These are phyloP conservation scores for Xylaria cubensis DNA, from an alignment of 495 filamentous ascomycete genomes.

Conservation along the genomic window DNA sequence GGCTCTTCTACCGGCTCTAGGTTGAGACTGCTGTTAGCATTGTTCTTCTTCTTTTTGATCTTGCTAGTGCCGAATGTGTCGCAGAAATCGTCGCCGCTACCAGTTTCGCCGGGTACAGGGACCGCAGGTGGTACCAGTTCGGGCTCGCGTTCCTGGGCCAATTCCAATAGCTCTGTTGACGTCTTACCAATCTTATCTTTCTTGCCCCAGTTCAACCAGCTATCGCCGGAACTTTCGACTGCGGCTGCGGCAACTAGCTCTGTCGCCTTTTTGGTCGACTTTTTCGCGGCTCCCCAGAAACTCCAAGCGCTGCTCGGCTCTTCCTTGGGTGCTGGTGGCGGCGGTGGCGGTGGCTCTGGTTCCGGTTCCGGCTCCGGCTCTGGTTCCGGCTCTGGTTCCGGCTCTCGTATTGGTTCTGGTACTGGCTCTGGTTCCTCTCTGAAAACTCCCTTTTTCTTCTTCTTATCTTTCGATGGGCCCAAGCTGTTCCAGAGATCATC, in stretches of 20 bases:
- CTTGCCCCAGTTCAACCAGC: constrained; percentile 43
- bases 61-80: constrained; percentile 42
- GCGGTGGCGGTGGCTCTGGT: too few species aligned
- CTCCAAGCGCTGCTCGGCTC: constrained; percentile 41
- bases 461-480: constrained; percentile 45
- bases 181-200: constrained; percentile 45
- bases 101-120: constrained; percentile 32
- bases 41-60: constrained; percentile 41
- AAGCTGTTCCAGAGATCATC: constrained; percentile 40
- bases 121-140: constrained; percentile 33
- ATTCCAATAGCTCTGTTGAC: constrained; percentile 42
- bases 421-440: background rate
- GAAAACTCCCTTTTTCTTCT: constrained; percentile 26
- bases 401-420: background rate
- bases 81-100: constrained; percentile 44
- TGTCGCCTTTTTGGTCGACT: constrained; percentile 38
- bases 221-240: constrained; percentile 31
- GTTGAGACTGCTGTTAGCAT: constrained; percentile 43
- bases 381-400: constrained; percentile 10
- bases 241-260: constrained; percentile 22
- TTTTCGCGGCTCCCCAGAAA: constrained; percentile 47
- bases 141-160: constrained; percentile 37
- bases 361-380: background rate
- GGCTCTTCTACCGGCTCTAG: constrained; percentile 56
- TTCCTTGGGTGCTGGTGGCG: constrained; percentile 23